phyloP scores from a whole-genome alignment of 306 rosid genomes.

The Vigna radiata region DNA sequence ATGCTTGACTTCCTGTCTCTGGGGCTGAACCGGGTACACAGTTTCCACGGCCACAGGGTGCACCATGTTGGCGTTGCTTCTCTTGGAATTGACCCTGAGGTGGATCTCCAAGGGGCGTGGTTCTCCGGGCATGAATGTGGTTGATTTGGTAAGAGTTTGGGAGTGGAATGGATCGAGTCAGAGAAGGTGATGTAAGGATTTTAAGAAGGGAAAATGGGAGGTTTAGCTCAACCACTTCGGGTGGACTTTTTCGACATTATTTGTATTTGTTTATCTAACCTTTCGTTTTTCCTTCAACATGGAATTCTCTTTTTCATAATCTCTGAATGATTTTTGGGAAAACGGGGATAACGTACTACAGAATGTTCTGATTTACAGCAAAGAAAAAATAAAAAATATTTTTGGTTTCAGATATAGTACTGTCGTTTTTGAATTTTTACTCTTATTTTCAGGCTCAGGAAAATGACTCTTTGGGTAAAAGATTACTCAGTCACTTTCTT shows the following conservation, averaged over 20 bases:
- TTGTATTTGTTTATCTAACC: neutral
- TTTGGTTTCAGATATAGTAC: no score
- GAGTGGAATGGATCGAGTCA: neutral
- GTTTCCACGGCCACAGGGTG: constrained; percentile 69
- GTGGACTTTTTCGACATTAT: neutral
- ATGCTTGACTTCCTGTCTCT: constrained; percentile 48
- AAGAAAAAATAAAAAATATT: no score
- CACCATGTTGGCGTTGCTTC: constrained; percentile 34
- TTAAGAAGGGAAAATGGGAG: neutral
- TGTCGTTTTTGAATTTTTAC: no score
- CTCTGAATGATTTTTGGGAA: no score
- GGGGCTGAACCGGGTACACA: neutral
- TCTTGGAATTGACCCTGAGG: constrained; percentile 42
- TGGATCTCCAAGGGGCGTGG: constrained; percentile 50
- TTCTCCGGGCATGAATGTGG: constrained; percentile 47
- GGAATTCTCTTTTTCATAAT: no score
- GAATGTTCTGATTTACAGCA: no score
- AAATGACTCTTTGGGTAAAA: no score
- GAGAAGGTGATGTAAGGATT: neutral
- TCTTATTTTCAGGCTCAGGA: no score
- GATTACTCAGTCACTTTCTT: no score
- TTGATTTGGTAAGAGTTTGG: neutral
- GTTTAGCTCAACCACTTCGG: constrained; percentile 21
- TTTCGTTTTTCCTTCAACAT: no score
- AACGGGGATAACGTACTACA: no score